These are phyloP conservation scores for Cyberlindnera suaveolens DNA, from an alignment of 805 yeast species.

Conservation along the genomic window DNA sequence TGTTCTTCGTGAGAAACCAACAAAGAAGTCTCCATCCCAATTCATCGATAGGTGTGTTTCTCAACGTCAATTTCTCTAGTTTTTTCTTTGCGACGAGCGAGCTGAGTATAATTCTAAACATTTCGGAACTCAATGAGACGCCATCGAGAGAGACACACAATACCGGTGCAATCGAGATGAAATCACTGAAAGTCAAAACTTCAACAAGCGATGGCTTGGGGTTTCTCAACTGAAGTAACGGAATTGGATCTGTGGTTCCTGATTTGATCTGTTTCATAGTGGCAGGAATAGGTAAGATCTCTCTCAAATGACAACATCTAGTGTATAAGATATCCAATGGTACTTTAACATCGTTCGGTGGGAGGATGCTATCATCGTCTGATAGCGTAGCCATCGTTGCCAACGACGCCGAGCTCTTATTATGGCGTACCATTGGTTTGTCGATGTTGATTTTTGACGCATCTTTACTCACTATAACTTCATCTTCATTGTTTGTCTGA, in stretches of 20 bases:
- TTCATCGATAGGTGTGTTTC: slow-evolving; percentile 70
- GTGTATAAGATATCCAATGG: slow-evolving; percentile 75
- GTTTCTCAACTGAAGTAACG: slow-evolving; percentile 68
- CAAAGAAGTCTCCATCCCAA: slow-evolving; percentile 81
- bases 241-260: slow-evolving; percentile 79
- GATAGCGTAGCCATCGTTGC: slow-evolving; percentile 8
- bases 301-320: slow-evolving; percentile 87
- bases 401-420: slow-evolving; percentile 25
- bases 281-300: slow-evolving; percentile 88
- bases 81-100: slow-evolving; percentile 57
- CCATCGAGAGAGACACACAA: slow-evolving; percentile 76
- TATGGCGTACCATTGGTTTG: slow-evolving; percentile 36
- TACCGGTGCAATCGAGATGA: slow-evolving; percentile 78
- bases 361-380: slow-evolving; percentile 22
- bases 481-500: slow-evolving; percentile 31
- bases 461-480: slow-evolving; percentile 27
- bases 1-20: slow-evolving; percentile 65
- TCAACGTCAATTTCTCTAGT: slow-evolving; percentile 64
- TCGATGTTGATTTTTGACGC: slow-evolving; percentile 35
- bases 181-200: slow-evolving; percentile 81
- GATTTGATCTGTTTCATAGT: slow-evolving; percentile 70
- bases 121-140: slow-evolving; percentile 63
- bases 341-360: slow-evolving; percentile 26
- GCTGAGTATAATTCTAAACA: slow-evolving; percentile 63
- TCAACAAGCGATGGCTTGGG: slow-evolving; percentile 88